Percentiles rank a stretch among this genome's conserved stretches.
Conservation (phyloP, 495 filamentous ascomycete genomes). For the Talaromyces ruber region DNA sequence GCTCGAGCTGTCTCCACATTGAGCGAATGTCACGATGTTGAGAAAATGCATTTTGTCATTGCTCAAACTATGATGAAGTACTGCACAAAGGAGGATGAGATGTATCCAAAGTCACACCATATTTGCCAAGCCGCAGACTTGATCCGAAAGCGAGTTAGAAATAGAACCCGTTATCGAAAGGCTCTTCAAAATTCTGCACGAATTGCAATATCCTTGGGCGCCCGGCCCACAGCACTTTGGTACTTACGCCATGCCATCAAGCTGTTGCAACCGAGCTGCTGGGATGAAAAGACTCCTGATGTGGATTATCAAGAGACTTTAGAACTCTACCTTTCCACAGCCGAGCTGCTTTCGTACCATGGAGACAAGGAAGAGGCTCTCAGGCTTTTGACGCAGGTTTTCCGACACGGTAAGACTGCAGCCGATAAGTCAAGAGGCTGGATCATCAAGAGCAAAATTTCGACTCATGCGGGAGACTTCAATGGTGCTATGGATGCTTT, state of each 20-base stretch:
- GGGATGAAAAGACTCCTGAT: constrained; percentile 62
- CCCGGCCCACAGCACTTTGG: constrained; percentile 65
- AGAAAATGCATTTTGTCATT: constrained; percentile 83
- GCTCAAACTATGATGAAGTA: constrained; percentile 70
- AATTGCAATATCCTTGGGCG: constrained; percentile 69
- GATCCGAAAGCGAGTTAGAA: constrained; percentile 53
- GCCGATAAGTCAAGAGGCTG: constrained; percentile 72
- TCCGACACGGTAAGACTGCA: constrained; percentile 53
- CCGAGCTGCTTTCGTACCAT: constrained; percentile 77
- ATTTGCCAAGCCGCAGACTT: constrained; percentile 64
- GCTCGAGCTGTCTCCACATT: constrained; percentile 63
- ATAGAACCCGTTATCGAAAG: constrained; percentile 58
- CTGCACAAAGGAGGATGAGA: constrained; percentile 45
- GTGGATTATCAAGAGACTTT: constrained; percentile 80
- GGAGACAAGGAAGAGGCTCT: constrained; percentile 56
- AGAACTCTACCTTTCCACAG: constrained; percentile 60
- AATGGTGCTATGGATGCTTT: constrained; percentile 58
- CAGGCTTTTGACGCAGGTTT: constrained; percentile 52
- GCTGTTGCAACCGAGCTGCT: constrained; percentile 71
- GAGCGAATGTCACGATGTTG: constrained; percentile 53
- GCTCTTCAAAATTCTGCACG: constrained; percentile 69
- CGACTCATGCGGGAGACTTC: constrained; percentile 62
- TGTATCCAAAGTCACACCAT: constrained; percentile 67
- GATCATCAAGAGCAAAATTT: constrained; percentile 69
- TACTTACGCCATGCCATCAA: constrained; percentile 67